Percentiles rank a stretch among this genome's conserved stretches.
Evolutionary conservation across 306 rosid species (phyloP).

Genomic region (Sphenostylis stenocarpa): DNA sequence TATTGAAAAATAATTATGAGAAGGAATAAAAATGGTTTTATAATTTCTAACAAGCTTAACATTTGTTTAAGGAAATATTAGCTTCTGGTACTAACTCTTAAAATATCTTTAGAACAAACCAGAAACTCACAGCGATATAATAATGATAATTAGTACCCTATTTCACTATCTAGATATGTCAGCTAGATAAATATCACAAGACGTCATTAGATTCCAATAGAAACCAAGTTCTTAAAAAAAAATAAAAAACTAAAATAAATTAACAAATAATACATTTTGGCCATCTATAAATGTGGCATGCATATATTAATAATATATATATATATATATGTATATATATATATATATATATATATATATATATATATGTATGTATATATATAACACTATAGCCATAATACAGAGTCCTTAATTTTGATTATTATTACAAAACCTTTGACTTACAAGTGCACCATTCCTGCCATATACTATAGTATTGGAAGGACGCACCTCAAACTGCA

Average conservation of each 20-base stretch:
- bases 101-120: background rate
- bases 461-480: constrained; percentile 30
- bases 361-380: too few relatives aligned
- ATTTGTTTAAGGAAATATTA: too few relatives aligned
- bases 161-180: background rate
- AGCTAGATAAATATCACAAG: background rate
- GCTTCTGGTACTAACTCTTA: background rate
- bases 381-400: constrained; percentile 28
- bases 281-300: constrained; percentile 40
- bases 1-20: too few relatives aligned
- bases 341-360: too few relatives aligned
- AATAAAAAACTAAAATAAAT: constrained; percentile 13
- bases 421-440: constrained; percentile 30
- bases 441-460: constrained; percentile 34
- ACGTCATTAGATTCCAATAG: background rate
- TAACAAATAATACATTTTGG: constrained; percentile 26
- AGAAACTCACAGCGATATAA: background rate
- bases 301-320: constrained; percentile 28
- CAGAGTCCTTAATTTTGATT: constrained; percentile 34
- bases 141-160: background rate
- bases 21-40: too few relatives aligned
- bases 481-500: constrained; percentile 41
- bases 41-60: too few relatives aligned
- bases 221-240: background rate
- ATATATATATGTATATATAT: too few relatives aligned